Base-by-base conservation (phyloP, 108 stramenopile genomes). In the Cyclotella kingstonii region DNA sequence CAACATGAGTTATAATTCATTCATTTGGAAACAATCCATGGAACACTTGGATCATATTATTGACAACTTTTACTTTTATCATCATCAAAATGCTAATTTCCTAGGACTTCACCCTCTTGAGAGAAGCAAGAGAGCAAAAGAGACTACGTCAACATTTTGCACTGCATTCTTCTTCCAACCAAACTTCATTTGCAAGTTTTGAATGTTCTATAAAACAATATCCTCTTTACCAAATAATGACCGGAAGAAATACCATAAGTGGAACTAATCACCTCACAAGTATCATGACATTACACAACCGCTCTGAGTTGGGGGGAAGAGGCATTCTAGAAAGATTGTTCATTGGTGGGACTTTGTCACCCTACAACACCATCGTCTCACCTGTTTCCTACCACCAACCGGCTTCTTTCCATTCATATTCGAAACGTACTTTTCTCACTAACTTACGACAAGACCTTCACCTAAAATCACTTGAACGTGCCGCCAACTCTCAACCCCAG, bases 391-490 rank as follows among this genome's bases (percentile, higher is more conserved):
- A 38, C 19, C 60, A 49, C 51, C 53, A 55, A 21, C 31, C 29
- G 31, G 23, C 39, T 31, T 2, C 42, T 38, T 12, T 12, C 12
- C 36, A 8, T 38, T 38, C 36, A 12, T 38, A 10, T 38, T 8
- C 36, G 10, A 18, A 44, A 18, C 64, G 73, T 10, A 60, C 64
- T 17, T 74, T 74, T 46, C 50, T 74, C 9, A 63, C 61, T 46
- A 45, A 49, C 29, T 59, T 74, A 18, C 73, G 63, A 11, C 47
- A 78, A 22, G 70, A 70, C 25, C 29, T 79, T 0, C 85, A 81
- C 36, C 65, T 91, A 19, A 94, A 94, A 82, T 56, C 50, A 10
- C 78, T 91, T 42, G 93, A 94, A 77, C 76, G 85, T 9, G 58
- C 47, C 1, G 93, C 89, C 30, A 89, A 91, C 66, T 33, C 67